A percentile compares a stretch with the other conserved stretches of the same genome.
Evolutionary conservation across 192 early-diverging fungal genomes (phyloP).

Genomic region (Phycomyces nitens): DNA sequence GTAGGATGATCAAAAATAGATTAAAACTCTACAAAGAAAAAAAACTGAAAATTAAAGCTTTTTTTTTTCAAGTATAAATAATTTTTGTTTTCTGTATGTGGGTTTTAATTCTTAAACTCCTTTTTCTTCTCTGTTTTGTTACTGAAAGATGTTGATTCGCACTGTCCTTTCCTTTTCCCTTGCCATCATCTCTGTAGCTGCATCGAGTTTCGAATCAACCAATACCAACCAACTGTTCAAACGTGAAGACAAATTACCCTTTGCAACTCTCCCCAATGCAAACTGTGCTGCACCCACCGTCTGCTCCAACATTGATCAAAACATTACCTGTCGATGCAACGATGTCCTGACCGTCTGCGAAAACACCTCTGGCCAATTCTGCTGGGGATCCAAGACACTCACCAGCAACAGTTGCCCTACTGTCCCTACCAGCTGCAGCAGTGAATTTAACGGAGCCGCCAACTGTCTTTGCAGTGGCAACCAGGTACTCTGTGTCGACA

Average conservation of each 20-base stretch:
- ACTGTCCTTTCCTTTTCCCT: not conserved
- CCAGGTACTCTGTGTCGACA: slow-evolving; percentile 28
- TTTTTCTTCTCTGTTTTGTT: not conserved
- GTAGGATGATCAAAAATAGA: not conserved
- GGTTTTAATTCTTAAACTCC: not conserved
- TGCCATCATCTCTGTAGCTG: not conserved
- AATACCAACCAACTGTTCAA: slow-evolving; percentile 5
- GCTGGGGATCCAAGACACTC: slow-evolving; percentile 22
- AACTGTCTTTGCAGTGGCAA: slow-evolving; percentile 19
- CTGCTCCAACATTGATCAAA: slow-evolving; percentile 7
- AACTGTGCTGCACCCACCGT: slow-evolving; percentile 7
- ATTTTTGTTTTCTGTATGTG: too few species aligned
- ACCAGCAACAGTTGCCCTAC: slow-evolving; percentile 15
- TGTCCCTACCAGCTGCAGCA: slow-evolving; percentile 10
- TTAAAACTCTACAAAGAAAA: not conserved
- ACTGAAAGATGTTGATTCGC: not conserved
- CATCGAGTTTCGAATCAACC: not conserved
- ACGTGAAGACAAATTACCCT: slow-evolving; percentile 25
- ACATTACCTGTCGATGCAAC: slow-evolving; percentile 22
- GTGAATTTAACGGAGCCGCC: slow-evolving; percentile 9
- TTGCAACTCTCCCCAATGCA: slow-evolving; percentile 16
- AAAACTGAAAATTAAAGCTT: too few species aligned
- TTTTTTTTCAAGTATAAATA: too few species aligned
- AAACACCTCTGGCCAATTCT: slow-evolving; percentile 10
- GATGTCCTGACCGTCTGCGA: slow-evolving; percentile 18